phyloP scores from a whole-genome alignment of 441 rosid genomes.

The Pelargonium myrrhifolium region DNA sequence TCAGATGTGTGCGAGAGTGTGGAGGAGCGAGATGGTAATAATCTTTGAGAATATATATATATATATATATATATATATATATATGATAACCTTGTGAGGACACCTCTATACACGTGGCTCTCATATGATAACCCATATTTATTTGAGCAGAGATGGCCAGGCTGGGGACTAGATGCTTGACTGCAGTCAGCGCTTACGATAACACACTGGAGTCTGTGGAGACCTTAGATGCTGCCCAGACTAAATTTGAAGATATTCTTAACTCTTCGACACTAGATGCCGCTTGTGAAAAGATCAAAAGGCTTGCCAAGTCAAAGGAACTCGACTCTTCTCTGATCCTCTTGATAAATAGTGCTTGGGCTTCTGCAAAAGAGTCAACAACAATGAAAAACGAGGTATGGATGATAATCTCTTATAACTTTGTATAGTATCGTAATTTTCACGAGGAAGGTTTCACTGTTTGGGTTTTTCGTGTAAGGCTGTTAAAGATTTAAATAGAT shows the following conservation, averaged over 20 bases:
- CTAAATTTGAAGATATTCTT: slow-evolving; percentile 77
- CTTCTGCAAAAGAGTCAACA: slow-evolving; percentile 74
- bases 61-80: too few species aligned
- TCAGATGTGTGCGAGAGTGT: slow-evolving; percentile 56
- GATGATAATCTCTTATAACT: slow-evolving; percentile 4
- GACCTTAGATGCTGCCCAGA: slow-evolving; percentile 67
- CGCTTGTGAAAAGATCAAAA: slow-evolving; percentile 83
- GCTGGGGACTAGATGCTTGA: slow-evolving; percentile 74
- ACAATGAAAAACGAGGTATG: slow-evolving; percentile 68
- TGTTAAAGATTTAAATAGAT: too few species aligned
- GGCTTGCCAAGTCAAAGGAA: slow-evolving; percentile 77
- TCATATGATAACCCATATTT: slow-evolving; percentile 1
- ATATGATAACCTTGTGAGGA: too few species aligned
- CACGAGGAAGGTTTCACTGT: not conserved
- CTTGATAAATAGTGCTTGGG: slow-evolving; percentile 73
- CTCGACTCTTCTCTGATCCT: slow-evolving; percentile 84
- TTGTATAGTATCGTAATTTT: not conserved
- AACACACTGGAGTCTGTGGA: slow-evolving; percentile 62
- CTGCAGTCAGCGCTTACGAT: slow-evolving; percentile 77
- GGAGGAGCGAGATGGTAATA: slow-evolving; percentile 82
- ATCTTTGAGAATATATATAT: too few species aligned
- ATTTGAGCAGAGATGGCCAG: slow-evolving; percentile 60
- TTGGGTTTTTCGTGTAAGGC: not conserved
- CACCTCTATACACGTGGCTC: not conserved
- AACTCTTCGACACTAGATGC: slow-evolving; percentile 66